Conservation (phyloP, 495 filamentous ascomycete genomes). For the Xylaria sp. region DNA sequence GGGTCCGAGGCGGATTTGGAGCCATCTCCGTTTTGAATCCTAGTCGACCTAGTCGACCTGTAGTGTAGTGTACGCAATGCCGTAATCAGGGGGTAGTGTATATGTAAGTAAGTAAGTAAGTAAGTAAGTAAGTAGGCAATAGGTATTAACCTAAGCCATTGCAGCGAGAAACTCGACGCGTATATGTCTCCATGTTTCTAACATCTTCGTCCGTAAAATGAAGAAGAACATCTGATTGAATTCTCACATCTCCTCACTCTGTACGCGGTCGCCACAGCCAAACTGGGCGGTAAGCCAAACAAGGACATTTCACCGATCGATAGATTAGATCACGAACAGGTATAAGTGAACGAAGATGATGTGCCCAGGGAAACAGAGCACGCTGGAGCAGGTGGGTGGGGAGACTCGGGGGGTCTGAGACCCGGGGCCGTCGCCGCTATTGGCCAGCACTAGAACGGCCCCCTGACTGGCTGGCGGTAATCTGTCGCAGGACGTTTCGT, state of each 20-base stretch:
- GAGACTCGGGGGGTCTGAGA: constrained; percentile 9
- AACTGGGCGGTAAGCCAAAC: constrained; percentile 19
- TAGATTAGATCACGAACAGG: background rate
- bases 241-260: background rate
- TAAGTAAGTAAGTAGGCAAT: too few species aligned
- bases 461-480: constrained; percentile 8
- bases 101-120: too few species aligned
- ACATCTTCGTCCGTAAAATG: background rate
- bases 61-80: background rate
- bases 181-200: background rate
- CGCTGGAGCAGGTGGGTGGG: background rate
- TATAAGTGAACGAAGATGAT: background rate
- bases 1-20: background rate
- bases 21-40: background rate
- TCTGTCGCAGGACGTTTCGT: constrained; percentile 46
- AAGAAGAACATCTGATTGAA: background rate
- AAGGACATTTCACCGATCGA: background rate
- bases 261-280: background rate
- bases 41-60: too few species aligned
- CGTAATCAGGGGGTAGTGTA: background rate
- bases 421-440: background rate
- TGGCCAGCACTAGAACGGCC: background rate
- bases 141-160: background rate
- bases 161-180: background rate
- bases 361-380: background rate